Conservation (phyloP, 345 rosid species). For the Litchi chinensis region DNA sequence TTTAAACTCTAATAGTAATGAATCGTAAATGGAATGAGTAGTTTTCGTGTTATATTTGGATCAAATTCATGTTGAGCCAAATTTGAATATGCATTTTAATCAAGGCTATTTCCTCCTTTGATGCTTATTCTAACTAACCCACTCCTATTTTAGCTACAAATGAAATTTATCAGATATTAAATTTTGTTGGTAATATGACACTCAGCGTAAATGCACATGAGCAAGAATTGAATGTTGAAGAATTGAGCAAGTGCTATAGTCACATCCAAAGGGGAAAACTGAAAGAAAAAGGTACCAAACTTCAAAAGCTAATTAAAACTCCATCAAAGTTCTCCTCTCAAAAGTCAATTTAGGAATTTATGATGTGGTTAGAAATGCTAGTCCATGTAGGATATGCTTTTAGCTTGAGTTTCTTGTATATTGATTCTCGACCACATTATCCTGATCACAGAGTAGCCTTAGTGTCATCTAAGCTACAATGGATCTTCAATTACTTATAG, state of each 20-base stretch:
- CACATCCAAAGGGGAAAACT: not conserved
- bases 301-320: slow-evolving; percentile 1
- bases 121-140: not conserved
- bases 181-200: not conserved
- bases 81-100: too few species aligned
- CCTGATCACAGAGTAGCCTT: not conserved
- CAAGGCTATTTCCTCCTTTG: too few species aligned
- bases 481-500: not conserved
- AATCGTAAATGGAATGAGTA: too few species aligned
- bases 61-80: too few species aligned
- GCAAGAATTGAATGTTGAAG: not conserved
- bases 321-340: not conserved
- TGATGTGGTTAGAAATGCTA: not conserved
- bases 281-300: slow-evolving; percentile 13
- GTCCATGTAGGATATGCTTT: not conserved
- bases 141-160: not conserved
- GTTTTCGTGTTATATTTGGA: too few species aligned
- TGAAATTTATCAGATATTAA: not conserved
- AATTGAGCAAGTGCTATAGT: not conserved
- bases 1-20: too few species aligned
- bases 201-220: not conserved
- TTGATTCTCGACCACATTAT: slow-evolving; percentile 9
- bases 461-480: not conserved
- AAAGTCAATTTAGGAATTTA: not conserved
- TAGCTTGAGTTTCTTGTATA: not conserved